Evolutionary conservation across 2,329 filamentous ascomycete genomes (phyloP).

Genomic region (Lecanicillium sp.): DNA sequence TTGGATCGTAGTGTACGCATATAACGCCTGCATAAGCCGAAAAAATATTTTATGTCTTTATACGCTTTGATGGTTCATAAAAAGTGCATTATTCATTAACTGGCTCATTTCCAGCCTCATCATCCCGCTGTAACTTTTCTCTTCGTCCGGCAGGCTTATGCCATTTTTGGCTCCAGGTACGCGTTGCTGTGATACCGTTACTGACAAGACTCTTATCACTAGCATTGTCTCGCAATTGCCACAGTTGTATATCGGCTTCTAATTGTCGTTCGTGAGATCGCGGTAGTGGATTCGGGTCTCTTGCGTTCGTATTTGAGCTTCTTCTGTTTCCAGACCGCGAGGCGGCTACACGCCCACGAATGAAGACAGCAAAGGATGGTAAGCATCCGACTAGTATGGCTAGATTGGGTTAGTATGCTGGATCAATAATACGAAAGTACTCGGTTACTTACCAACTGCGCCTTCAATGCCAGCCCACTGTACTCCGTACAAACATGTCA

Average conservation of each 20-base stretch:
- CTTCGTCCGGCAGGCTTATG: not conserved
- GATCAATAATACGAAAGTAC: not conserved
- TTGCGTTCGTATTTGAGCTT: conserved; percentile 7
- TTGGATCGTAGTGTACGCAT: conserved; percentile 22
- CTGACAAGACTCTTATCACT: conserved; percentile 11
- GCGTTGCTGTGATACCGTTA: conserved; percentile 7
- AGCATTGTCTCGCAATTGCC: conserved; percentile 7
- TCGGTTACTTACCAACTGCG: conserved; percentile 10
- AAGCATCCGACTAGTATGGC: conserved; percentile 13
- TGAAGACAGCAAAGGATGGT: conserved; percentile 13
- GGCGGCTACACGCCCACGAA: conserved; percentile 9
- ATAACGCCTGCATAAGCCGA: not conserved
- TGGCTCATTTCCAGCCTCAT: conserved; percentile 1
- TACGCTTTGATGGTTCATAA: not conserved
- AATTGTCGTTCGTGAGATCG: conserved; percentile 8
- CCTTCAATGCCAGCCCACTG: conserved; percentile 14
- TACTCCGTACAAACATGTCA: conserved; percentile 2
- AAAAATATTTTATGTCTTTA: not conserved
- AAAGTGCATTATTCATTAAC: not conserved
- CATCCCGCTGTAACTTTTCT: not conserved
- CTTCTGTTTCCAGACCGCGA: conserved; percentile 6
- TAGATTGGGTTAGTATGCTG: conserved; percentile 3
- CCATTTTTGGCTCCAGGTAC: conserved; percentile 12
- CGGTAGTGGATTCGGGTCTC: conserved; percentile 4
- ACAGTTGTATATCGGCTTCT: conserved; percentile 3